phyloP scores from a whole-genome alignment of 1,284 basidiomycete species.

The Phaffia rhodozyma region DNA sequence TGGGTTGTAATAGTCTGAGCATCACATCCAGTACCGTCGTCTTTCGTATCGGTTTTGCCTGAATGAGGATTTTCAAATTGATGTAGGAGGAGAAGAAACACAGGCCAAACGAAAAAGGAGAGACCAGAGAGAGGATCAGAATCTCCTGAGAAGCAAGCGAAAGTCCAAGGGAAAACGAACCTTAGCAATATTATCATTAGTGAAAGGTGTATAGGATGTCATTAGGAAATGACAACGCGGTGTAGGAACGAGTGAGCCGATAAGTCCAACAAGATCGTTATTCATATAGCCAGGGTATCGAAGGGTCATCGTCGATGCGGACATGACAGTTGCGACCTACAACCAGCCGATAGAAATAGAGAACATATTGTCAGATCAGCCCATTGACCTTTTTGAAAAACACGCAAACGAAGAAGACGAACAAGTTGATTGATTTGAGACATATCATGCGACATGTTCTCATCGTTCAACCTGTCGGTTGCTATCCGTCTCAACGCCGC shows the following conservation, averaged over 20 bases:
- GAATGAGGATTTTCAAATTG: constrained; percentile 16
- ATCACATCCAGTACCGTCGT: constrained; percentile 97
- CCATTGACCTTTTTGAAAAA: neutral
- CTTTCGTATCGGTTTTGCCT: constrained; percentile 79
- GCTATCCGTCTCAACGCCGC: constrained; percentile 84
- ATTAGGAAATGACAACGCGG: constrained; percentile 98
- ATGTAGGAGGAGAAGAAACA: neutral
- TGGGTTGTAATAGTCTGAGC: constrained; percentile 92
- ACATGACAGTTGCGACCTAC: constrained; percentile 87
- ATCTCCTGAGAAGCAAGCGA: neutral
- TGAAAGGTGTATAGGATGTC: constrained; percentile 99
- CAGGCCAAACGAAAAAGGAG: neutral
- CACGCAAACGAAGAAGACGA: neutral
- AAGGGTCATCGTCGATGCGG: constrained; percentile 91
- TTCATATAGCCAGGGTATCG: constrained; percentile 99
- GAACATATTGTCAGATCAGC: neutral
- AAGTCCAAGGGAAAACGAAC: constrained; percentile 35
- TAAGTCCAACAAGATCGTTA: constrained; percentile 95
- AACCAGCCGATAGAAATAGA: neutral
- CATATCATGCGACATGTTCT: constrained; percentile 48
- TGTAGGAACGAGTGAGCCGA: constrained; percentile 93
- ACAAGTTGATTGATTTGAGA: neutral
- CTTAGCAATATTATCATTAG: constrained; percentile 88
- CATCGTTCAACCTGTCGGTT: constrained; percentile 77
- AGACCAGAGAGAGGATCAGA: neutral